Evolutionary conservation across 2,329 filamentous ascomycete species (phyloP).

Genomic region (Microcyclosporella mali): DNA sequence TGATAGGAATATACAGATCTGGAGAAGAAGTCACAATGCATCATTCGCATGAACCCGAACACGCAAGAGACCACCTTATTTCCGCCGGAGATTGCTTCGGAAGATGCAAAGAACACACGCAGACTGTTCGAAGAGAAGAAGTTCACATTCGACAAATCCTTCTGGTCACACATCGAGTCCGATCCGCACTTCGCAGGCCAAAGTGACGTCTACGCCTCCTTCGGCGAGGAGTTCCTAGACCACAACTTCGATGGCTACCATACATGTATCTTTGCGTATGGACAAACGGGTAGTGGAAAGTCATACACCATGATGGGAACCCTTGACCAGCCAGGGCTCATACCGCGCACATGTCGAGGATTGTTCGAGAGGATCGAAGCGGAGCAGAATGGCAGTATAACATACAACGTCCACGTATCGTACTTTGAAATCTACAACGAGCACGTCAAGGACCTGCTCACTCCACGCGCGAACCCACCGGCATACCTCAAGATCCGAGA

Average conservation of each 20-base stretch:
- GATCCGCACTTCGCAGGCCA: slow-evolving; percentile 87
- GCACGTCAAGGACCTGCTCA: slow-evolving; percentile 88
- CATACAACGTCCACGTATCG: slow-evolving; percentile 93
- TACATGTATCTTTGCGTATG: slow-evolving; percentile 98
- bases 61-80: slow-evolving; percentile 79
- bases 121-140: slow-evolving; percentile 78
- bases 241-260: slow-evolving; percentile 99
- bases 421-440: slow-evolving; percentile 99
- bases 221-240: slow-evolving; percentile 94
- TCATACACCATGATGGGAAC: slow-evolving; percentile 98
- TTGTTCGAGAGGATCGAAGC: slow-evolving; percentile 88
- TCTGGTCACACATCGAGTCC: slow-evolving; percentile 81
- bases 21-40: slow-evolving; percentile 71
- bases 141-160: slow-evolving; percentile 96
- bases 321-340: slow-evolving; percentile 77
- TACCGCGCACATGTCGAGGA: slow-evolving; percentile 91
- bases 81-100: slow-evolving; percentile 47
- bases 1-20: slow-evolving; percentile 56
- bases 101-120: slow-evolving; percentile 50
- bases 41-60: slow-evolving; percentile 84
- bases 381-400: slow-evolving; percentile 81
- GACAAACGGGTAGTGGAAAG: slow-evolving; percentile 95
- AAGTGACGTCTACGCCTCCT: slow-evolving; percentile 85
- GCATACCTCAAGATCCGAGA: slow-evolving; percentile 97
- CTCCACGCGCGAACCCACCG: slow-evolving; percentile 70